A percentile compares a stretch with the other conserved stretches of the same genome.
These are phyloP conservation scores for Fusarium keratoplasticum DNA, from an alignment of 2,329 filamentous ascomycete species.

Conservation along the genomic window DNA sequence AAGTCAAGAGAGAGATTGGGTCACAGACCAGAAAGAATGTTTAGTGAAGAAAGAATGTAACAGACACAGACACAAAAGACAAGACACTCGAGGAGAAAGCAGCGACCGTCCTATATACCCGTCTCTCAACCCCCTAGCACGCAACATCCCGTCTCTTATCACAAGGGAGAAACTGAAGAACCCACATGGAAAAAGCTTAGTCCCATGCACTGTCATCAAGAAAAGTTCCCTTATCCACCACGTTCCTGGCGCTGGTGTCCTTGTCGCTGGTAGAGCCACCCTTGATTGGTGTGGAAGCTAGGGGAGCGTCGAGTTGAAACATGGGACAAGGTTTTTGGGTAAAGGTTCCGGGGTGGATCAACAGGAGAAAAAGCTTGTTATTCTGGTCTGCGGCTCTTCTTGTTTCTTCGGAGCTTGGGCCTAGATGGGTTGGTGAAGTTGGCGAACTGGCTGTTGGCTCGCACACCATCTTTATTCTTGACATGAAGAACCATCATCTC, in stretches of 20 bases:
- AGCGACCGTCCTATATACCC: slow-evolving; percentile 22
- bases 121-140: not conserved
- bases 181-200: not conserved
- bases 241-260: not conserved
- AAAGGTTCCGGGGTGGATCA: not conserved
- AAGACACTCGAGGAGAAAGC: not conserved
- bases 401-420: not conserved
- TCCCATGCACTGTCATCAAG: not conserved
- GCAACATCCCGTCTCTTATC: not conserved
- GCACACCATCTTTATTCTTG: not conserved
- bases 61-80: not conserved
- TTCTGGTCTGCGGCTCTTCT: not conserved
- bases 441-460: not conserved
- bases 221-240: not conserved
- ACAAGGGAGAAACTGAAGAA: not conserved
- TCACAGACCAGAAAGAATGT: slow-evolving; percentile 28
- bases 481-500: not conserved
- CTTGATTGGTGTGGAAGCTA: not conserved
- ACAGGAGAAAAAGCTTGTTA: not conserved
- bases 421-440: not conserved
- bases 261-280: not conserved
- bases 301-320: not conserved
- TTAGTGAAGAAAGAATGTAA: not conserved
- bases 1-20: slow-evolving; percentile 6
- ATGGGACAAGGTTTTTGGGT: not conserved